Conservation (phyloP, 495 filamentous ascomycete species). For the Xylaria grammica region DNA sequence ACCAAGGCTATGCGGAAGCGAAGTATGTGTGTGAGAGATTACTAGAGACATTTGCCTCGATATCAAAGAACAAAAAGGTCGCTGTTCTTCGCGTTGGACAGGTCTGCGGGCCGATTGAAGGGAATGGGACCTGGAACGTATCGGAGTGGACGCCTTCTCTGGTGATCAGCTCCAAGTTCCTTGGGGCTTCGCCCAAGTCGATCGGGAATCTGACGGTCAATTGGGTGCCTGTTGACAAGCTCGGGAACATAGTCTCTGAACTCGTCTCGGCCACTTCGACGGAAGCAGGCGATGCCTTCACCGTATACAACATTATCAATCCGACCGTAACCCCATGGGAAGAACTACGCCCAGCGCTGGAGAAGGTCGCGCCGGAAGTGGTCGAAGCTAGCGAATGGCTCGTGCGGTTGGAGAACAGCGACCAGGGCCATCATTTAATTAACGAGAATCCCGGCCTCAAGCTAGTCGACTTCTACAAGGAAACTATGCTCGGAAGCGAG, state of each 20-base stretch:
- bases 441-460: neutral
- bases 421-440: neutral
- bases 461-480: conserved; percentile 1
- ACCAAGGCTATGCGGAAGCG: conserved; percentile 1
- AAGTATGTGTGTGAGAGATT: neutral
- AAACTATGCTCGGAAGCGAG: neutral
- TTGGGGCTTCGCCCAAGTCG: neutral
- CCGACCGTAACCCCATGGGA: neutral
- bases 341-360: neutral
- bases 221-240: conserved; percentile 1
- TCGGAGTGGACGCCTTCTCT: neutral
- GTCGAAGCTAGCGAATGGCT: neutral
- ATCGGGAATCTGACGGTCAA: neutral
- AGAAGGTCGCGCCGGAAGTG: neutral
- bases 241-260: neutral
- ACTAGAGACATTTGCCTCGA: neutral
- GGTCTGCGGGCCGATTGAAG: neutral
- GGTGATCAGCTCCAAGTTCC: conserved; percentile 6
- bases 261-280: neutral
- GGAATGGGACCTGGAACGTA: neutral
- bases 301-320: neutral
- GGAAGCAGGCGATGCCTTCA: neutral
- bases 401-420: neutral
- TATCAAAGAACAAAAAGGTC: neutral
- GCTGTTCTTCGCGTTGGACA: conserved; percentile 7